Evolutionary conservation across 805 yeast species (phyloP).

Genomic region (Suhomyces xylopsoci): DNA sequence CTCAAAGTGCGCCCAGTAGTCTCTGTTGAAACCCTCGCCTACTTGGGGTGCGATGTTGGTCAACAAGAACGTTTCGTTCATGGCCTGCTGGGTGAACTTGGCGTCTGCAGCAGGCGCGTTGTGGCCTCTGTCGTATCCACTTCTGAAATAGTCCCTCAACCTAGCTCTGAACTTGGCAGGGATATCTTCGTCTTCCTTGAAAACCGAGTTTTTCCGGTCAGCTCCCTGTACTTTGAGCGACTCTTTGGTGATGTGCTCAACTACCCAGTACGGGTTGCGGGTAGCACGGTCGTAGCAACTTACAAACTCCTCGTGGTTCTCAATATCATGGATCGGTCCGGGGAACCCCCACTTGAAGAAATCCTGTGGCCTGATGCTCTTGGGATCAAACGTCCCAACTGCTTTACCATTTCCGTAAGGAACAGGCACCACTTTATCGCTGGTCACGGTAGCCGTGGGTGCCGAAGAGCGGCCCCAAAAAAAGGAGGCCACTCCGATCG

Average conservation of each 20-base stretch:
- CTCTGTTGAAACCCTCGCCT: constrained; percentile 96
- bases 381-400: constrained; percentile 22
- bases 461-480: constrained; percentile 37
- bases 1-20: constrained; percentile 96
- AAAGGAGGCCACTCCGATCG: constrained; percentile 38
- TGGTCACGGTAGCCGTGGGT: constrained; percentile 12
- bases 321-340: constrained; percentile 87
- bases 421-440: constrained; percentile 9
- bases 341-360: constrained; percentile 94
- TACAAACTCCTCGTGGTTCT: constrained; percentile 69
- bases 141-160: constrained; percentile 83
- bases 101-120: constrained; percentile 98
- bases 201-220: constrained; percentile 77
- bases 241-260: constrained; percentile 82
- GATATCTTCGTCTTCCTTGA: constrained; percentile 80
- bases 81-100: constrained; percentile 81
- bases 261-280: constrained; percentile 84
- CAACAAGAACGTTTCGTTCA: constrained; percentile 90
- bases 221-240: constrained; percentile 56
- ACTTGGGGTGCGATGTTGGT: constrained; percentile 96
- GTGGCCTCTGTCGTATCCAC: constrained; percentile 96
- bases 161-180: constrained; percentile 75
- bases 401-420: constrained; percentile 4
- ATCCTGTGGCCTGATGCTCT: constrained; percentile 63
- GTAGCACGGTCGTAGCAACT: constrained; percentile 83